A percentile compares a stretch with the other conserved stretches of the same genome.
Conservation (phyloP, 495 filamentous ascomycete genomes). For the Penicillium coprophilum region DNA sequence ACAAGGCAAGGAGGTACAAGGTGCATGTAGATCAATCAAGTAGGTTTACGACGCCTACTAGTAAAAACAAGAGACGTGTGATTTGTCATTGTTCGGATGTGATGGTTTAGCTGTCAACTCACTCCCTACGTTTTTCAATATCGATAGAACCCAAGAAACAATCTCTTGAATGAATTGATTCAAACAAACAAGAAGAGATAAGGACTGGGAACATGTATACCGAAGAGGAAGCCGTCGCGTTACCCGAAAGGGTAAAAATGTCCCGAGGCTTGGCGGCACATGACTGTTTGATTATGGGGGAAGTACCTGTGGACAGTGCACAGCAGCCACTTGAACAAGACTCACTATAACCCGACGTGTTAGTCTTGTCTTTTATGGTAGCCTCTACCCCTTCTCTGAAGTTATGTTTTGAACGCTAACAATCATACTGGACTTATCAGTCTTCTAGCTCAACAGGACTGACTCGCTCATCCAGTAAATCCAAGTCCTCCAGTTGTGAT, state of each 20-base stretch:
- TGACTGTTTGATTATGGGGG: slow-evolving; percentile 1
- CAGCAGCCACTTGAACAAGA: neutral
- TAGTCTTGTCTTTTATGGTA: neutral
- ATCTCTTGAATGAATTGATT: neutral
- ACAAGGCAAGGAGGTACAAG: too few species aligned
- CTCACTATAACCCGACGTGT: neutral
- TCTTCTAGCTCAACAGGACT: slow-evolving; percentile 49
- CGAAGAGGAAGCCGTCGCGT: slow-evolving; percentile 26
- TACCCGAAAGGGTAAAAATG: slow-evolving; percentile 41
- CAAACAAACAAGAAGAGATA: slow-evolving; percentile 12
- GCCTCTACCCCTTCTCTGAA: neutral
- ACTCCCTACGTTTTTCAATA: neutral
- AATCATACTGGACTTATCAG: neutral
- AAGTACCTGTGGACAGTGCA: slow-evolving; percentile 2
- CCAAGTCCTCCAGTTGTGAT: slow-evolving; percentile 83
- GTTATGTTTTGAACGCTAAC: neutral
- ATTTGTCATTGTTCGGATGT: neutral
- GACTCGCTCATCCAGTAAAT: slow-evolving; percentile 77
- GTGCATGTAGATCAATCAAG: neutral
- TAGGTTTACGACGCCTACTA: neutral
- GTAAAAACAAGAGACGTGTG: neutral
- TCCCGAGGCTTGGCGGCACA: slow-evolving; percentile 26
- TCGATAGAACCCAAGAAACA: neutral
- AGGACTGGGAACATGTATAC: slow-evolving; percentile 29
- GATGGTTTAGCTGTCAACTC: neutral